Evolutionary conservation across 768 basidiomycete species (phyloP).

Genomic region (Auriscalpium vulgare): DNA sequence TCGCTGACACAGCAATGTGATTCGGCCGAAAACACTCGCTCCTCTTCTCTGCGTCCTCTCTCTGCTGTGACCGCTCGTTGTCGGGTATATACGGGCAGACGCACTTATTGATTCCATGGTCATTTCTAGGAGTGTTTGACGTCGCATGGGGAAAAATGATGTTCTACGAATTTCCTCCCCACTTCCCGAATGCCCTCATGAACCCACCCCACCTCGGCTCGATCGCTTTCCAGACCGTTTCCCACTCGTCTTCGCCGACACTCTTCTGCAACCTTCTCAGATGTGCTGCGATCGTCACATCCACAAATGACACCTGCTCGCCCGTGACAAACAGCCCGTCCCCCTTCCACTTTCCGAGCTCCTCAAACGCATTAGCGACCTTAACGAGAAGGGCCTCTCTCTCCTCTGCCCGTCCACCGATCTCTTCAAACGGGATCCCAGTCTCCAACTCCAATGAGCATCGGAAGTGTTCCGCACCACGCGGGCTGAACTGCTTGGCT

Average conservation of each 20-base stretch:
- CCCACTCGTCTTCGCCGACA: conserved; percentile 3
- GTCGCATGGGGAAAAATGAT: no score
- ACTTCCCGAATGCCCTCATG: background rate
- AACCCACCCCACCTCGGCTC: background rate
- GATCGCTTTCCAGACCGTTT: background rate
- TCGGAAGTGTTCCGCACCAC: conserved; percentile 6
- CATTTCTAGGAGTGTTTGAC: no score
- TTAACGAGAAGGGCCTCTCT: background rate
- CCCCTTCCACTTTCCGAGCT: background rate
- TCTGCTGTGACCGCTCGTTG: no score
- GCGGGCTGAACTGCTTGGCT: background rate
- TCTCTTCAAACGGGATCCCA: conserved; percentile 1
- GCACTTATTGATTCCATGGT: no score
- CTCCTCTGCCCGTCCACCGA: background rate
- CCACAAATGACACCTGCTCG: conserved; percentile 3
- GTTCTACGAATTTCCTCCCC: background rate
- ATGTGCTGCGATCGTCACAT: conserved; percentile 2
- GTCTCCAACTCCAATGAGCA: background rate
- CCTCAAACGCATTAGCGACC: background rate
- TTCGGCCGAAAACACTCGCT: no score
- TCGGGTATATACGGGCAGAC: no score
- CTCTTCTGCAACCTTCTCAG: background rate
- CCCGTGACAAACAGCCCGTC: background rate
- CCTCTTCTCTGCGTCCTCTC: no score
- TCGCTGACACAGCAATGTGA: no score